Conservation (phyloP, 495 filamentous ascomycete species). For the Staphylotrichum tortipilum region DNA sequence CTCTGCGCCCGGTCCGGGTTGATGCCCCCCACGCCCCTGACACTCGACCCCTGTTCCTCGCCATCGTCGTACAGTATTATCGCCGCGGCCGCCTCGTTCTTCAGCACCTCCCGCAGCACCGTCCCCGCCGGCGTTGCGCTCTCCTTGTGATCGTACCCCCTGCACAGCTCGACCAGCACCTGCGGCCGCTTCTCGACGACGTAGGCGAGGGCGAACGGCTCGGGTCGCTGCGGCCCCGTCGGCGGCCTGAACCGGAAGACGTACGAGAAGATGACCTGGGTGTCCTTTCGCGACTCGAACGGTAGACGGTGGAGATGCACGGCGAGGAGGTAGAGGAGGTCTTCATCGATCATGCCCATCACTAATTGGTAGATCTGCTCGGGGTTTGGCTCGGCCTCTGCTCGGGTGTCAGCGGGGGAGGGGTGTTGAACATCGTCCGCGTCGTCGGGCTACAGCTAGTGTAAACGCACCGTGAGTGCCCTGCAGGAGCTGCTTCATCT, state of each 20-base stretch:
- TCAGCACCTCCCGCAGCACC: slow-evolving; percentile 83
- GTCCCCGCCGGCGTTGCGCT: slow-evolving; percentile 89
- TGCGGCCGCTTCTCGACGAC: slow-evolving; percentile 78
- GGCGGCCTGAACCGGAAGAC: slow-evolving; percentile 73
- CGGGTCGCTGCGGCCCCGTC: slow-evolving; percentile 44
- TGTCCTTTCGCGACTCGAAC: slow-evolving; percentile 89
- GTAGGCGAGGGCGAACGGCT: slow-evolving; percentile 77
- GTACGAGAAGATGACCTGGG: slow-evolving; percentile 82
- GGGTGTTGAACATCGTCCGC: not conserved
- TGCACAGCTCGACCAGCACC: slow-evolving; percentile 77
- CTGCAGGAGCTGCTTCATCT: slow-evolving; percentile 78
- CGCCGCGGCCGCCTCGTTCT: slow-evolving; percentile 78
- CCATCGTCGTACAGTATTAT: slow-evolving; percentile 91
- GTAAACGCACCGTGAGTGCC: slow-evolving; percentile 62
- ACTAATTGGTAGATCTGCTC: slow-evolving; percentile 79
- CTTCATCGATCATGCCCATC: slow-evolving; percentile 71
- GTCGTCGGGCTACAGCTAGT: not conserved
- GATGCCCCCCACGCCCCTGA: slow-evolving; percentile 53
- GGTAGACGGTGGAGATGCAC: slow-evolving; percentile 70
- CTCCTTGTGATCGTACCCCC: slow-evolving; percentile 80
- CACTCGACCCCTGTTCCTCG: slow-evolving; percentile 42
- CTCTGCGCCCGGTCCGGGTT: slow-evolving; percentile 57
- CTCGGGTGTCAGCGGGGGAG: not conserved
- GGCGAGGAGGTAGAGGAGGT: slow-evolving; percentile 76
- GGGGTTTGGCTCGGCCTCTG: slow-evolving; percentile 77